A percentile compares a stretch with the other conserved stretches of the same genome.
These are phyloP conservation scores for Linnemannia elongata DNA, from an alignment of 192 early-diverging fungal genomes.

Conservation along the genomic window DNA sequence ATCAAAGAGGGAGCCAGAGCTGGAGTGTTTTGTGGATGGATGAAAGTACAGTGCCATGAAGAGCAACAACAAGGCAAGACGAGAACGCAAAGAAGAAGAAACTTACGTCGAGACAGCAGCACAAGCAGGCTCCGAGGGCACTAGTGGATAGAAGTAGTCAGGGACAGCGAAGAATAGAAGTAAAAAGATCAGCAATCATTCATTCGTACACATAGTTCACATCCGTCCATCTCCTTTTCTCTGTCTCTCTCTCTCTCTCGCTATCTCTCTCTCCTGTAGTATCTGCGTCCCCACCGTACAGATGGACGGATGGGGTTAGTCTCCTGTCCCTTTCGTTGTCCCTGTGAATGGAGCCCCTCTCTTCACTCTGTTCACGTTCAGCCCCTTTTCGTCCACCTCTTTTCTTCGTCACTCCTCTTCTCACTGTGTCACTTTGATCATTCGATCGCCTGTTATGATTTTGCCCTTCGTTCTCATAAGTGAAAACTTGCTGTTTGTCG, in stretches of 20 bases:
- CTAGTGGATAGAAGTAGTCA: constrained; percentile 6
- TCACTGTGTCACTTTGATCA: neutral
- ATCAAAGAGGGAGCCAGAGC: neutral
- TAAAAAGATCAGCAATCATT: neutral
- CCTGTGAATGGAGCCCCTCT: neutral
- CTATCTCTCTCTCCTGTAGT: neutral
- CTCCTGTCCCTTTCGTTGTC: neutral
- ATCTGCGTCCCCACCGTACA: neutral
- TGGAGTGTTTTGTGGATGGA: neutral
- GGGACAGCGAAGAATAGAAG: neutral
- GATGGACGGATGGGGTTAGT: neutral
- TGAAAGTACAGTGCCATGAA: neutral
- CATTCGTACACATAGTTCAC: neutral
- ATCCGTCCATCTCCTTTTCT: too few species aligned
- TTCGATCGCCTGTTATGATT: neutral
- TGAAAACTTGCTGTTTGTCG: neutral
- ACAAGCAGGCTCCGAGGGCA: constrained; percentile 38
- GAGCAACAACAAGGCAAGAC: neutral
- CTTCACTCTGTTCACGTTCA: neutral
- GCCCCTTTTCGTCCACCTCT: neutral
- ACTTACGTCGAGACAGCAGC: constrained; percentile 49
- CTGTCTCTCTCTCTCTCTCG: neutral
- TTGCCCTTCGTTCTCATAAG: neutral
- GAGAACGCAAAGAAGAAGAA: neutral
- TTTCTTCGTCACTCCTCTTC: neutral